These are phyloP conservation scores for Kwoniella shivajii DNA, from an alignment of 1,284 basidiomycete genomes.

Conservation along the genomic window DNA sequence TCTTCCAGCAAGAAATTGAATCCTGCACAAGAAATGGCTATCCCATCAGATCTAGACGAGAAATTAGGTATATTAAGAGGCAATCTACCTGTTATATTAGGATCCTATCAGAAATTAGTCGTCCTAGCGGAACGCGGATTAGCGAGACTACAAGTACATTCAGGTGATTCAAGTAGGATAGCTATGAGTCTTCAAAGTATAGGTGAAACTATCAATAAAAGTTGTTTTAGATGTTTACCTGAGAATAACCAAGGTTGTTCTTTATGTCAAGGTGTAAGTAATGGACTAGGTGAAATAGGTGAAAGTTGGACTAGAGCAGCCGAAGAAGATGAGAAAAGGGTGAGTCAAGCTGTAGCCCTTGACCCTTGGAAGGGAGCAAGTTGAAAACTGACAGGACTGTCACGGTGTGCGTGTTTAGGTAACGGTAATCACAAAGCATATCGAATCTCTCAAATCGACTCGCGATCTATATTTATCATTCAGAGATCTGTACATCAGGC, in stretches of 20 bases:
- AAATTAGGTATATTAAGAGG: conserved; percentile 74
- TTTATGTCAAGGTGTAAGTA: conserved; percentile 74
- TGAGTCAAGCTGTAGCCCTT: conserved; percentile 54
- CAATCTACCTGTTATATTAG: conserved; percentile 72
- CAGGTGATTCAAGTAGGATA: conserved; percentile 76
- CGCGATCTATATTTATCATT: conserved; percentile 84
- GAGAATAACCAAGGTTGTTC: conserved; percentile 67
- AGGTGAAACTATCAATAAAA: conserved; percentile 60
- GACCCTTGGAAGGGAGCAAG: neutral
- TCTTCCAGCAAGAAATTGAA: conserved; percentile 77
- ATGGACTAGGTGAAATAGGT: conserved; percentile 69
- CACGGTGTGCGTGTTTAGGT: neutral
- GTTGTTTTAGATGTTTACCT: conserved; percentile 52
- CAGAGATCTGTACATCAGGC: conserved; percentile 78
- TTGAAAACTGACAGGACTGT: neutral
- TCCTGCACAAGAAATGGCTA: conserved; percentile 81
- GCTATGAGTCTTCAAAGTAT: conserved; percentile 79
- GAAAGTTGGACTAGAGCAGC: conserved; percentile 72
- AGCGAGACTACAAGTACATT: conserved; percentile 80
- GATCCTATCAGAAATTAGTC: conserved; percentile 82
- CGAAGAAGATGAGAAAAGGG: conserved; percentile 74
- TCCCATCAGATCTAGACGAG: conserved; percentile 86
- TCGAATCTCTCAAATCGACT: conserved; percentile 63
- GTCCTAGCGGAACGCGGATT: conserved; percentile 79
- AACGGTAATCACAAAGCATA: conserved; percentile 27